phyloP scores from a whole-genome alignment of 176 grass and related monocot species.

The Pharus latifolius region DNA sequence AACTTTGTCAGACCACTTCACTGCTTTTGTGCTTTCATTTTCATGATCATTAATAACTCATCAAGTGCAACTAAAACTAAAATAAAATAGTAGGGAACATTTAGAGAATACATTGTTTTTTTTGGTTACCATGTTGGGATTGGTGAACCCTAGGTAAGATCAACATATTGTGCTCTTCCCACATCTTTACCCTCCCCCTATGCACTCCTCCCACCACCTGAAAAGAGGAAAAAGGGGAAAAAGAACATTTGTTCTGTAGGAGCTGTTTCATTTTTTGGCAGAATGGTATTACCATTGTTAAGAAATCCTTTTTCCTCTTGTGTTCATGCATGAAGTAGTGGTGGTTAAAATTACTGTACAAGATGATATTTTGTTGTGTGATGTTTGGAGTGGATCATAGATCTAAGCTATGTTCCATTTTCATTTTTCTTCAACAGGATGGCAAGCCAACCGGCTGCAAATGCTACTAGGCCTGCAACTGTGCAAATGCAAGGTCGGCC shows the following conservation, averaged over 20 bases:
- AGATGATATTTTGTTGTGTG: neutral
- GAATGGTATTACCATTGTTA: neutral
- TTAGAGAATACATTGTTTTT: neutral
- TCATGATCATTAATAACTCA: neutral
- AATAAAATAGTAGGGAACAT: neutral
- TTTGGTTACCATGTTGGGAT: too few relatives aligned
- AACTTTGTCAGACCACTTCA: neutral
- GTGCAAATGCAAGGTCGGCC: conserved; percentile 51
- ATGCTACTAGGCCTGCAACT: conserved; percentile 39
- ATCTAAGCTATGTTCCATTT: neutral
- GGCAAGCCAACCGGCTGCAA: conserved; percentile 51
- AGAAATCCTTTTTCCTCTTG: neutral
- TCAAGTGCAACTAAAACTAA: neutral
- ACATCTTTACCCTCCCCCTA: too few relatives aligned
- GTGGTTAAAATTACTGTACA: neutral
- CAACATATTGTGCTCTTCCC: too few relatives aligned
- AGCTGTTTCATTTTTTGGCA: too few relatives aligned
- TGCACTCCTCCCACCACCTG: too few relatives aligned
- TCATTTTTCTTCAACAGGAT: conserved; percentile 33
- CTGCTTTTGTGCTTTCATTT: neutral
- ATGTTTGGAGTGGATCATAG: neutral
- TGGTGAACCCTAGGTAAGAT: too few relatives aligned
- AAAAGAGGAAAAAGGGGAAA: too few relatives aligned
- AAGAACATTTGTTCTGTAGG: too few relatives aligned
- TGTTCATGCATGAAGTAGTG: neutral